Base-by-base conservation (phyloP, 225 moss, liverwort and hornwort species). In the Ulota crispa region DNA sequence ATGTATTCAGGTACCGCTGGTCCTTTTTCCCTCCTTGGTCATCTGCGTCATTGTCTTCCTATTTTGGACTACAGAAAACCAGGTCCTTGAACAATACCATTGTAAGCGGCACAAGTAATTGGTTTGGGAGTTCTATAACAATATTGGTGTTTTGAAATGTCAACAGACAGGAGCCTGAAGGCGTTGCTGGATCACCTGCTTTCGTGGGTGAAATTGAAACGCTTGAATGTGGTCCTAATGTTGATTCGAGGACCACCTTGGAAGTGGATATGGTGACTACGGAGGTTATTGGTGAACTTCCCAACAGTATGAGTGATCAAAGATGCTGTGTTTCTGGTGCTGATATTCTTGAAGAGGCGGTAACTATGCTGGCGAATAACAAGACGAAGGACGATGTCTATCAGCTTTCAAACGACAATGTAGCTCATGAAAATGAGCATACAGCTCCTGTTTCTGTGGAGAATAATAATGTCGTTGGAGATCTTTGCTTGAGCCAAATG, bases 111-210 rank as follows among this genome's bases (percentile, higher is more conserved):
- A 67, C 62, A 59, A 65, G 20, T 37, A 4, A 8, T 28, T 63
- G 15, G 60, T 76, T 28, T 53, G 43, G 73, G 56, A 74, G 64
- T 47, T 83, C 13, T 74, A 26, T 37, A 64, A 68, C 47, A 64
- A 8, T 26, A 18, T 64, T 39, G 42, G 31, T 81, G 60, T 72
- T 61, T 69, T 60, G 66, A 16, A 53, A 54, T 62, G 47, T 77
- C 42, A 84, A 36, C 87, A 90, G 90, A 70, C 34, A 64, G 52
- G 84, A 77, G 68, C 79, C 63, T 76, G 81, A 69, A 69, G 79
- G 50, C 36, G 64, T 76, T 59, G 64, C 70, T 61, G 78, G 85
- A 74, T 65, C 74, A 60, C 64, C 82, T 68, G 72, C 79, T 54
- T 24, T 86, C 59, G 75, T 68, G 20, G 68, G 67, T 79, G 39